Percentiles rank a stretch among this genome's conserved stretches.
Evolutionary conservation across 2,329 filamentous ascomycete species (phyloP).

Genomic region (Penicillium decumbens): DNA sequence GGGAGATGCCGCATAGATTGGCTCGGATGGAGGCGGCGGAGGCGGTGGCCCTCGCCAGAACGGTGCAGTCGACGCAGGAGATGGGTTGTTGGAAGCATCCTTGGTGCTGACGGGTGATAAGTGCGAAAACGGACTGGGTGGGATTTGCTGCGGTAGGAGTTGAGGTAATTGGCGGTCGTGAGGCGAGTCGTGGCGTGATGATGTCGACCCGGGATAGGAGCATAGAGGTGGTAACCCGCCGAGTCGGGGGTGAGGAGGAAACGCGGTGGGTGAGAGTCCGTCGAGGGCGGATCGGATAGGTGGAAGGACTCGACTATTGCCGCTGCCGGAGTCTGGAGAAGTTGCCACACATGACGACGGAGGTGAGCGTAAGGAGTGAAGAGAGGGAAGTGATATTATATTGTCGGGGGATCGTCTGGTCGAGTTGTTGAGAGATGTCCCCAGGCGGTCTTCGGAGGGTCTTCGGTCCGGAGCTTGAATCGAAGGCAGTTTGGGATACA

Average conservation of each 20-base stretch:
- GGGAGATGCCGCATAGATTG: constrained; percentile 22
- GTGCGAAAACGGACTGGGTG: constrained; percentile 35
- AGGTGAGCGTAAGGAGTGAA: constrained; percentile 41
- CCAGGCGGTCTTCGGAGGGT: constrained; percentile 6
- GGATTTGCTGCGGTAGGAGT: constrained; percentile 28
- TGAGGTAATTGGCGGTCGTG: constrained; percentile 32
- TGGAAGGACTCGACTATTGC: constrained; percentile 36
- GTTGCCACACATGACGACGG: constrained; percentile 30
- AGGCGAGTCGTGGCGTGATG: constrained; percentile 24
- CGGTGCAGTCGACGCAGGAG: constrained; percentile 30
- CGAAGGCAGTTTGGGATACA: constrained; percentile 6
- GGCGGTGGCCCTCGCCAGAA: constrained; percentile 25
- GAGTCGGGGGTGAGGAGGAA: constrained; percentile 20
- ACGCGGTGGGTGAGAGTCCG: constrained; percentile 29
- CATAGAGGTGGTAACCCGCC: constrained; percentile 24
- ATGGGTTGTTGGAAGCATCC: constrained; percentile 34
- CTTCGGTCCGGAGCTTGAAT: constrained; percentile 6
- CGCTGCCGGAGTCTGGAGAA: constrained; percentile 28
- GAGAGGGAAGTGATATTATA: constrained; percentile 36
- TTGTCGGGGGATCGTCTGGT: constrained; percentile 31
- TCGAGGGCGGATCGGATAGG: constrained; percentile 40
- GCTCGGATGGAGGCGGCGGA: constrained; percentile 16
- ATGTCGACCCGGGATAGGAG: constrained; percentile 26
- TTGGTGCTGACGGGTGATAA: constrained; percentile 39
- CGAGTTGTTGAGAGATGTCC: constrained; percentile 28